phyloP scores from a whole-genome alignment of 768 basidiomycete species.

The Rhodotorula taiwanensis region DNA sequence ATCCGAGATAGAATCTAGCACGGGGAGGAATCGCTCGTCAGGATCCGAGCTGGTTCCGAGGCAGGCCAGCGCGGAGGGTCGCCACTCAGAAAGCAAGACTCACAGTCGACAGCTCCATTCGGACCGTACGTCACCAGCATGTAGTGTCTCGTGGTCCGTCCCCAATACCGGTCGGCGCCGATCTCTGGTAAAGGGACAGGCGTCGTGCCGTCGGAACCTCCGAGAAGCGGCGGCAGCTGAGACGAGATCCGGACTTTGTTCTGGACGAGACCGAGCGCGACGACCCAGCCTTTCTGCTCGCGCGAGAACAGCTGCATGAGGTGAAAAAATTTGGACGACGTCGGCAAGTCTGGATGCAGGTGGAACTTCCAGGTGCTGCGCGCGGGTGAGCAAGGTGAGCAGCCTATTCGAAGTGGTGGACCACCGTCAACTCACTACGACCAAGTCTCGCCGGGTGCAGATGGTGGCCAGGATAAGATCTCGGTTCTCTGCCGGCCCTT shows the following conservation, averaged over 20 bases:
- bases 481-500: constrained; percentile 24
- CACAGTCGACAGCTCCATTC: constrained; percentile 19
- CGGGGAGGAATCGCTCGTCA: too few species aligned
- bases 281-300: constrained; percentile 19
- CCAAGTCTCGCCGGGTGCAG: constrained; percentile 7
- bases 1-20: background rate
- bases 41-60: too few species aligned
- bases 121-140: constrained; percentile 18
- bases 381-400: background rate
- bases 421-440: constrained; percentile 21
- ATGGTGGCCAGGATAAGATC: constrained; percentile 23
- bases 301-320: constrained; percentile 31
- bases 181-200: constrained; percentile 2
- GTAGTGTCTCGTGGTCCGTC: constrained; percentile 8
- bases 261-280: constrained; percentile 29
- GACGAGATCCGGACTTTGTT: constrained; percentile 18
- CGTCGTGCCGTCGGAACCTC: background rate
- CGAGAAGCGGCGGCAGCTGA: constrained; percentile 1
- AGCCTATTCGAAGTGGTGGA: background rate
- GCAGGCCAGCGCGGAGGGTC: too few species aligned
- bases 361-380: constrained; percentile 26
- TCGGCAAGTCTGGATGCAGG: constrained; percentile 9
- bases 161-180: constrained; percentile 5
- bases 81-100: background rate
- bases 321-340: constrained; percentile 32